A percentile compares a stretch with the other conserved stretches of the same genome.
phyloP scores from a whole-genome alignment of 2,329 filamentous ascomycete species.

The Hymenoscyphus albidus region DNA sequence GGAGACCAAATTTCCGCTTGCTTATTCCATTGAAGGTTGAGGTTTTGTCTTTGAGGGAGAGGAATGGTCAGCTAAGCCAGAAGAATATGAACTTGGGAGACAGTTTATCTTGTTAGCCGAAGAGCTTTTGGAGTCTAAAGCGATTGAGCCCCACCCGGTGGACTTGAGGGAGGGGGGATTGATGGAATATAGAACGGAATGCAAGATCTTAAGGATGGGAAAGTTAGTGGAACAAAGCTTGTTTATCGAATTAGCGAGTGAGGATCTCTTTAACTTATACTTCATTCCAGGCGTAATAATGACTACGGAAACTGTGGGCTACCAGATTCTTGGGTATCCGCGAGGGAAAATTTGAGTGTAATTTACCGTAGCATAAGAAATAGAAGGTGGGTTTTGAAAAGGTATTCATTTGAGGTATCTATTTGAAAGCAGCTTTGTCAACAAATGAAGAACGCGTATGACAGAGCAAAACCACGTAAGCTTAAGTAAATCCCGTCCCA shows the following conservation, averaged over 20 bases:
- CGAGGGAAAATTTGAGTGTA: no score
- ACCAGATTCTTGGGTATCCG: no score
- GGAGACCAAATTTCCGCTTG: no score
- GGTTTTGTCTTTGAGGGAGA: constrained; percentile 26
- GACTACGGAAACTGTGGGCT: no score
- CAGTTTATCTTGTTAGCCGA: constrained; percentile 36
- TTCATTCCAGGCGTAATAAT: no score
- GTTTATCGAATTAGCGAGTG: constrained; percentile 33
- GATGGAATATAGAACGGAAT: constrained; percentile 18
- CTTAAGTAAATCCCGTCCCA: no score
- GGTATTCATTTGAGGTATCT: no score
- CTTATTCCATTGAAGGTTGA: constrained; percentile 33
- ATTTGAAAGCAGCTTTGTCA: no score
- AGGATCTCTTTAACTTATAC: not conserved
- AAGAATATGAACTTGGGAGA: constrained; percentile 35
- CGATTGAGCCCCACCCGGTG: constrained; percentile 35
- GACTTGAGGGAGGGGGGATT: constrained; percentile 17
- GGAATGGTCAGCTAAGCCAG: constrained; percentile 17
- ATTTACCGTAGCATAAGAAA: no score
- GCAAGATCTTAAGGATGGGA: constrained; percentile 18
- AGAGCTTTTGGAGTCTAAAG: constrained; percentile 35
- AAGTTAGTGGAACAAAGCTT: constrained; percentile 40
- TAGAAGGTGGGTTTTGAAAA: no score
- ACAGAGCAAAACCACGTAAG: no score
- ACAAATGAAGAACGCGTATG: no score